Base-by-base conservation (phyloP, 116 monocot genomes). In the Dioscorea cayenensis region DNA sequence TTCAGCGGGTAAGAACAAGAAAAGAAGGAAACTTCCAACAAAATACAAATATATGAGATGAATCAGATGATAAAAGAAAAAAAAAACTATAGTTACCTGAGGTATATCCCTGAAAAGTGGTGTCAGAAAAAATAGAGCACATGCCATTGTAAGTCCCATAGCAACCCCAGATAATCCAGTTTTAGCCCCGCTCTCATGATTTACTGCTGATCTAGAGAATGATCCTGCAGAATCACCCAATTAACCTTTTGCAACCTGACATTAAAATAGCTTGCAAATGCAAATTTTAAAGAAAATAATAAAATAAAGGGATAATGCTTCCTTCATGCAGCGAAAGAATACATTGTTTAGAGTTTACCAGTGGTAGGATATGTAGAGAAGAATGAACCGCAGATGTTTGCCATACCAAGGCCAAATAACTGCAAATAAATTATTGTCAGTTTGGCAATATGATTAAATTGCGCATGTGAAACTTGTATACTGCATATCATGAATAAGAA, bases 171-270 rank as follows among this genome's bases (percentile, higher is more conserved):
- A 90, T 66, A 97, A 71, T 73, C 97, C 97, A 32, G 97, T 89
- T 84, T 77, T 86, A 64, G 97, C 97, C 37, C 93, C 97, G 76
- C 92, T 97, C 60, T 93, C 97, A 82, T 97, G 78, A 86, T 93
- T 97, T 67, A 97, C 97, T 58, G 97, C 97, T 81, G 97, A 93
- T 64, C 97, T 90, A 58, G 97, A 97, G 84, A 97, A 97, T 12
- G 97, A 97, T 18, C 97, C 96, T 97, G 76, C 43, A 81, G 20
- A 23, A 55, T 5, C 12, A 55, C 55, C n/a, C 55, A 3, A n/a
- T 55, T 16, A 55, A 18, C 10, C 6, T 43, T 8, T 43, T 12
- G 7, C 43, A 10, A 7, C 6, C 1, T 43, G 43, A 9, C 7
- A 43, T 43, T 43, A 43, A 43, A 43, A 43, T 43, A 43, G 43